Conservation (phyloP, 163 green algal species). For the Coccomyxa subellipsoidea region DNA sequence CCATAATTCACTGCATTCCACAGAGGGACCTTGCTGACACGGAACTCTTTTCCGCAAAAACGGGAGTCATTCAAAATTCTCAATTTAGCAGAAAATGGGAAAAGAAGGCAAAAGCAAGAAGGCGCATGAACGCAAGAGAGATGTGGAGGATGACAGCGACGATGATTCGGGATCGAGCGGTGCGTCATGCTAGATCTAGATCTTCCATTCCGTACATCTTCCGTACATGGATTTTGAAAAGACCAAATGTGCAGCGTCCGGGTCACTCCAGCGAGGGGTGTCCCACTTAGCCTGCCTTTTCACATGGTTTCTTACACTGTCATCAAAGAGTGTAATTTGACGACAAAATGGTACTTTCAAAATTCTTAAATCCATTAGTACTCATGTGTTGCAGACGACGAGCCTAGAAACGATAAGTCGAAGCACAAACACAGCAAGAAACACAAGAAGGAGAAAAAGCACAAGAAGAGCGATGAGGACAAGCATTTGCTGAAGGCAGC, state of each 20-base stretch:
- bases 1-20: too few relatives aligned
- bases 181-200: neutral
- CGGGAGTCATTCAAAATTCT: neutral
- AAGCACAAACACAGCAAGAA: neutral
- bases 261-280: too few relatives aligned
- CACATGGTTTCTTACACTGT: too few relatives aligned
- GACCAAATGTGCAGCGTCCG: too few relatives aligned
- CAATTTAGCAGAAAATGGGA: neutral
- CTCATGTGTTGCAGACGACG: neutral
- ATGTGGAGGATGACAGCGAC: neutral
- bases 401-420: neutral
- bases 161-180: neutral
- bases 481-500: neutral
- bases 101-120: neutral
- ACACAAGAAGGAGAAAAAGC: neutral
- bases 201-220: too few relatives aligned
- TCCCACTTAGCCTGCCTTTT: too few relatives aligned
- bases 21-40: neutral
- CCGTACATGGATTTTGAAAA: too few relatives aligned
- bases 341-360: too few relatives aligned
- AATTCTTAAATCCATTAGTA: too few relatives aligned
- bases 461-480: slow-evolving; percentile 1
- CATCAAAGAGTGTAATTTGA: too few relatives aligned
- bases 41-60: too few relatives aligned
- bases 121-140: neutral